Evolutionary conservation across 1,284 basidiomycete genomes (phyloP).

Genomic region (Ceratobasidium sp.): DNA sequence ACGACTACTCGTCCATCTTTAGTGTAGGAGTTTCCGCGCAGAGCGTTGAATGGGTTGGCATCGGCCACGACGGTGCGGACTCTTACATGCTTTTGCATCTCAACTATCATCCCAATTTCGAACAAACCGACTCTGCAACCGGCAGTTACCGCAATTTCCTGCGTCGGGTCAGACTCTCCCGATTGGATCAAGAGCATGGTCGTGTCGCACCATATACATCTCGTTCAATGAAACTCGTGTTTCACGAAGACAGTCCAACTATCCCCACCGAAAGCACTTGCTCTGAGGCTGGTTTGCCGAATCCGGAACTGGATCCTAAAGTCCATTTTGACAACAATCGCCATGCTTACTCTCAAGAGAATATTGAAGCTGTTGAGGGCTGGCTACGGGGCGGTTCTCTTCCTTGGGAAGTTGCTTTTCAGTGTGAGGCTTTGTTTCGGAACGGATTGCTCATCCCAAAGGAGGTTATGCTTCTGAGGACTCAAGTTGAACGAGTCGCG

Average conservation of each 20-base stretch:
- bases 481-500: background rate
- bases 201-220: background rate
- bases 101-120: background rate
- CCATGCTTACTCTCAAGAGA: background rate
- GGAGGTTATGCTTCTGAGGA: slow-evolving; percentile 30
- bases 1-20: background rate
- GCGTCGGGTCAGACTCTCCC: background rate
- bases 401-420: slow-evolving; percentile 39
- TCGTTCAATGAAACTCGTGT: slow-evolving; percentile 5
- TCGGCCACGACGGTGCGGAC: background rate
- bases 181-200: background rate
- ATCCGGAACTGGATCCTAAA: background rate
- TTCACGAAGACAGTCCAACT: background rate
- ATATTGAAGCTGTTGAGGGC: background rate
- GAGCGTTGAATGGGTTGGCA: background rate
- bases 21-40: background rate
- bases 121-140: background rate
- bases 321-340: background rate
- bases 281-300: background rate
- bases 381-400: background rate
- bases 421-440: slow-evolving; percentile 37
- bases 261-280: slow-evolving; percentile 15
- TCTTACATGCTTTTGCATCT: background rate
- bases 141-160: too few relatives aligned
- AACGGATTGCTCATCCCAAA: slow-evolving; percentile 32